phyloP scores from a whole-genome alignment of 306 rosid genomes.

The Prunus mira region DNA sequence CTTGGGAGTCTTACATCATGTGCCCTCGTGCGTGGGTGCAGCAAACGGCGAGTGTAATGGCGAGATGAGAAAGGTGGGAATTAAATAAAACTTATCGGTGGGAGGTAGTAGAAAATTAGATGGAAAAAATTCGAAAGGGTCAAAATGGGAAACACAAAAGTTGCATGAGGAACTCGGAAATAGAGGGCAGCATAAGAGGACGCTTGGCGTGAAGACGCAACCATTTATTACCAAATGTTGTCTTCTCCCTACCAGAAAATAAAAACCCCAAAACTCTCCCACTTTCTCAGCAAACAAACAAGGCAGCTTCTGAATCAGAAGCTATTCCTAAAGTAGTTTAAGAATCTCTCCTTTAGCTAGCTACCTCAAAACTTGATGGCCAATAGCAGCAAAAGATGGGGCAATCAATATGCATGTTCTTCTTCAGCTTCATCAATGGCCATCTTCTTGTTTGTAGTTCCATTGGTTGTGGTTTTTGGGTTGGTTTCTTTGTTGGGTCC shows the following conservation, averaged over 20 bases:
- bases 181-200: conserved; percentile 36
- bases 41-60: too few relatives aligned
- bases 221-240: conserved; percentile 52
- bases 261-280: conserved; percentile 4
- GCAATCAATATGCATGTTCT: conserved; percentile 22
- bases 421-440: conserved; percentile 28
- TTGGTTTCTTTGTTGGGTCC: conserved; percentile 56
- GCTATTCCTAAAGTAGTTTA: background rate
- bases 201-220: conserved; percentile 53
- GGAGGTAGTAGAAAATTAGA: background rate
- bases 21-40: too few relatives aligned
- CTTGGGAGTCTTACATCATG: too few relatives aligned
- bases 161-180: conserved; percentile 61
- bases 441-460: conserved; percentile 44
- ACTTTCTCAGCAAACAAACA: background rate
- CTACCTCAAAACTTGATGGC: background rate
- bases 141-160: conserved; percentile 40
- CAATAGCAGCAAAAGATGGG: background rate
- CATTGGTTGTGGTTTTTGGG: conserved; percentile 52
- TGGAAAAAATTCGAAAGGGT: conserved; percentile 20
- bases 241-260: background rate
- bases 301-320: background rate
- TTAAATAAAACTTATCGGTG: background rate
- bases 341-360: background rate
- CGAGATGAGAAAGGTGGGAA: too few relatives aligned